These are phyloP conservation scores for Tulasnella sp. DNA, from an alignment of 768 basidiomycete genomes.

Conservation along the genomic window DNA sequence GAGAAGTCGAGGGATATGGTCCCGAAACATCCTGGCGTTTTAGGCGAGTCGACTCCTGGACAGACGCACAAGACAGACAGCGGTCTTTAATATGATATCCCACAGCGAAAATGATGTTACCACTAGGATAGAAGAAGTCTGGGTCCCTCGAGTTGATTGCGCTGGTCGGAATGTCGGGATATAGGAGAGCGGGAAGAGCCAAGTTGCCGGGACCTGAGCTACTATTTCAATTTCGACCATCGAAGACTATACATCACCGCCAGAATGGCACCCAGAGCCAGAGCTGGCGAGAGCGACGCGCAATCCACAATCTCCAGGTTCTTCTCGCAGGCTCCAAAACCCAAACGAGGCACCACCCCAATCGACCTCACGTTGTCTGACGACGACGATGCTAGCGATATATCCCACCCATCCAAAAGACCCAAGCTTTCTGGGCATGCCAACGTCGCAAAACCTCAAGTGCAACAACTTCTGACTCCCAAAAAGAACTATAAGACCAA, in stretches of 20 bases:
- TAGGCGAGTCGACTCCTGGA: too few species aligned
- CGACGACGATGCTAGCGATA: constrained; percentile 14
- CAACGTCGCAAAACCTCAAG: not conserved
- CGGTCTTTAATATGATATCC: too few species aligned
- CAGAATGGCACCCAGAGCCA: constrained; percentile 5
- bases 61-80: too few species aligned
- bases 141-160: too few species aligned
- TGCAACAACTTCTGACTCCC: not conserved
- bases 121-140: too few species aligned
- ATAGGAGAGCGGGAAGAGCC: too few species aligned
- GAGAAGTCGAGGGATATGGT: too few species aligned
- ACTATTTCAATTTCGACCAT: too few species aligned
- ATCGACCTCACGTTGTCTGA: constrained; percentile 49
- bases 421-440: constrained; percentile 26
- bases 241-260: not conserved
- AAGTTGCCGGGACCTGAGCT: too few species aligned
- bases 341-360: constrained; percentile 29
- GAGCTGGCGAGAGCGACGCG: not conserved
- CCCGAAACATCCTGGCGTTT: too few species aligned
- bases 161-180: too few species aligned
- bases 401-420: constrained; percentile 11
- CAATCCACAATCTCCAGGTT: constrained; percentile 37
- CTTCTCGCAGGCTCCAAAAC: constrained; percentile 27
- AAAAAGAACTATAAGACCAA: not conserved
- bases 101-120: too few species aligned